Percentiles rank a stretch among this genome's conserved stretches.
These are phyloP conservation scores for Bacterosira constricta DNA, from an alignment of 108 stramenopile genomes.

Conservation along the genomic window DNA sequence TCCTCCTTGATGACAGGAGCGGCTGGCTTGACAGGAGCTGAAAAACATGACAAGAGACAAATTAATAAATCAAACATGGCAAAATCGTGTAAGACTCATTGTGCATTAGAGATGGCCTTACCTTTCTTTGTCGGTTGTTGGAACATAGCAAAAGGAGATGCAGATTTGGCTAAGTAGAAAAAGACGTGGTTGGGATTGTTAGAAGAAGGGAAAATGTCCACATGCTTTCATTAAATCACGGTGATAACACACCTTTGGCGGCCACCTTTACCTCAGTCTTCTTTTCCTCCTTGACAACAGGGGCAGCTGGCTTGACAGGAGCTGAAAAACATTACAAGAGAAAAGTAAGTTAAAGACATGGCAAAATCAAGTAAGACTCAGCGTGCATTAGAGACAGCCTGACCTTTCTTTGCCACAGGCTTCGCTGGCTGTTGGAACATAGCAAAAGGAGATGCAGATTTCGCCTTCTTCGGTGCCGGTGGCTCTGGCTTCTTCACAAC, in stretches of 20 bases:
- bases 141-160: slow-evolving; percentile 22
- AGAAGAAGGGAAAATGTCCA: neutral
- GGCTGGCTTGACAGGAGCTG: slow-evolving; percentile 13
- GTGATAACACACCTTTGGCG: slow-evolving; percentile 3
- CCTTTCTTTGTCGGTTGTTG: slow-evolving; percentile 23
- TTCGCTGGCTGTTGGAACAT: too few relatives aligned
- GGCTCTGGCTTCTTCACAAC: slow-evolving; percentile 9
- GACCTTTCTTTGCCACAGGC: slow-evolving; percentile 15
- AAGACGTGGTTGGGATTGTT: neutral
- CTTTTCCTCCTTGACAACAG: neutral
- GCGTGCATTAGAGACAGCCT: too few relatives aligned
- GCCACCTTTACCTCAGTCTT: neutral
- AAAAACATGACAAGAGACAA: neutral
- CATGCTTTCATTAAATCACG: neutral
- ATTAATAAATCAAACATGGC: neutral
- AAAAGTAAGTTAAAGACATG: neutral
- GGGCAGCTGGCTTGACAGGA: slow-evolving; percentile 7
- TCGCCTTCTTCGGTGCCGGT: slow-evolving; percentile 7
- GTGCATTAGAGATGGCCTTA: slow-evolving; percentile 10
- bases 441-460: slow-evolving; percentile 14
- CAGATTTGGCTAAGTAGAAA: neutral
- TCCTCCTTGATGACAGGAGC: slow-evolving; percentile 16
- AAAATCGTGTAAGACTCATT: too few relatives aligned
- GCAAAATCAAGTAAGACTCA: too few relatives aligned
- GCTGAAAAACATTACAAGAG: neutral